Evolutionary conservation across 169 alveolate genomes (phyloP), one percentile per base, ranked within the genome.

Genomic region (Cystoisospora suis): DNA sequence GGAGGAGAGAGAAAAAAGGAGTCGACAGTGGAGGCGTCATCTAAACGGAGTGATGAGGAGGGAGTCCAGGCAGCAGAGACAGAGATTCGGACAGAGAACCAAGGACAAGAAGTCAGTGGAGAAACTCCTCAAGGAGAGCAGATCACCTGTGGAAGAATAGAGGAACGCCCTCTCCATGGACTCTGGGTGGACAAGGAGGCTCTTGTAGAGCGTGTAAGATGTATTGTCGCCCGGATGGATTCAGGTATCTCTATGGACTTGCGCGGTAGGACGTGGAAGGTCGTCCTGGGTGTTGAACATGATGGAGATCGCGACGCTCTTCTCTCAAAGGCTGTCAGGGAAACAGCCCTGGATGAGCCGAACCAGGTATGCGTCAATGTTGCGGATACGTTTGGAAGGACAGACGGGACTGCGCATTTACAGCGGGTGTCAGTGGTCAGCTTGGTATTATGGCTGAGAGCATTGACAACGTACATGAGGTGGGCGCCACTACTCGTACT

Each of bases 311-410:
- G 72, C 65, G 59, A 36, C 56, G 61, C 77, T 53, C 65, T 6
- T 3, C 61, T 88, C 53, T 47, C 87, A 34, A 34, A 38, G 47
- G 72, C 29, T 47, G 42, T 75, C 61, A 45, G 45, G 77, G 40
- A 75, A 32, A 88, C 88, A 15, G 58, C 87, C 44, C 92, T 88
- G 20, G 92, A 88, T 44, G 92, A 88, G 65, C 87, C 92, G n/a
- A 88, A 88, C 47, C 92, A 87, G 38, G 91, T 87, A 38, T 20
- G 85, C 5, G 12, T 61, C 36, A 7, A 27, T 23, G 29, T 15
- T 27, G 7, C 77, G 29, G 42, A 61, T 38, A 61, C 32, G 7
- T 38, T 23, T 12, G n/a, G n/a, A n/a, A n/a, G n/a, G n/a, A n/a
- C n/a, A n/a, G n/a, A n/a, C n/a, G n/a, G n/a, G n/a, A 20, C n/a